phyloP scores from a whole-genome alignment of 1,284 basidiomycete genomes.

The Stereum hirsutum region DNA sequence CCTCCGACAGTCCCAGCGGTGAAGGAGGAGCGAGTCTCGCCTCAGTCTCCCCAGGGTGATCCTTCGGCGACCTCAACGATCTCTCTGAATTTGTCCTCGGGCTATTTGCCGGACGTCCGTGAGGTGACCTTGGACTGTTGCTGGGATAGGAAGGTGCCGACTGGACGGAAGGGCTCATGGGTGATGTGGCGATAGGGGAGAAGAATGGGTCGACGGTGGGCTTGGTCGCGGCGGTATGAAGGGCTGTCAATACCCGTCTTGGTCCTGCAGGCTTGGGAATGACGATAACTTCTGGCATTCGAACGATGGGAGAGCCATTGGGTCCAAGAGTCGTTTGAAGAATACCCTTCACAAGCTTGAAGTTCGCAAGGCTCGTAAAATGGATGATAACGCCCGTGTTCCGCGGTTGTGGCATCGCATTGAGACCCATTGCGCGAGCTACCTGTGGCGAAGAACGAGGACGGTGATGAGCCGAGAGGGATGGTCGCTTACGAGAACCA shows the following conservation, averaged over 20 bases:
- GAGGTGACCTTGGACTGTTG: conserved; percentile 29
- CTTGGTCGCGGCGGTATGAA: conserved; percentile 80
- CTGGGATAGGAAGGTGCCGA: conserved; percentile 27
- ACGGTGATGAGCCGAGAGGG: conserved; percentile 56
- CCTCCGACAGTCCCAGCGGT: conserved; percentile 67
- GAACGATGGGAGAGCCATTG: conserved; percentile 27
- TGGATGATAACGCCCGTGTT: conserved; percentile 61
- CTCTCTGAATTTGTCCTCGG: conserved; percentile 52
- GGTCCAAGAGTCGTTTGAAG: conserved; percentile 59
- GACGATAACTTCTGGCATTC: conserved; percentile 80
- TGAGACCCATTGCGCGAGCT: conserved; percentile 40
- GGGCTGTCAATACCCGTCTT: conserved; percentile 79
- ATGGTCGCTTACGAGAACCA: conserved; percentile 61
- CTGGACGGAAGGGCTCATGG: conserved; percentile 56
- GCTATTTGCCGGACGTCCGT: conserved; percentile 32
- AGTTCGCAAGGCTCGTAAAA: conserved; percentile 85
- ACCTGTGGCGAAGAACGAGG: conserved; percentile 75
- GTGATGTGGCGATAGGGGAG: conserved; percentile 86
- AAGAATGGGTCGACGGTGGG: conserved; percentile 87
- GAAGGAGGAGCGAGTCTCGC: conserved; percentile 55
- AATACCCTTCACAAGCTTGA: conserved; percentile 80
- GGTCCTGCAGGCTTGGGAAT: conserved; percentile 94
- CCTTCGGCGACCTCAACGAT: conserved; percentile 45
- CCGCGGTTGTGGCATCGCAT: conserved; percentile 16
- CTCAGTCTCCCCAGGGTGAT: conserved; percentile 25